Evolutionary conservation across 2,329 filamentous ascomycete species (phyloP), one percentile per base, ranked within the genome.

Genomic region (Sarocladiaceae sp.): DNA sequence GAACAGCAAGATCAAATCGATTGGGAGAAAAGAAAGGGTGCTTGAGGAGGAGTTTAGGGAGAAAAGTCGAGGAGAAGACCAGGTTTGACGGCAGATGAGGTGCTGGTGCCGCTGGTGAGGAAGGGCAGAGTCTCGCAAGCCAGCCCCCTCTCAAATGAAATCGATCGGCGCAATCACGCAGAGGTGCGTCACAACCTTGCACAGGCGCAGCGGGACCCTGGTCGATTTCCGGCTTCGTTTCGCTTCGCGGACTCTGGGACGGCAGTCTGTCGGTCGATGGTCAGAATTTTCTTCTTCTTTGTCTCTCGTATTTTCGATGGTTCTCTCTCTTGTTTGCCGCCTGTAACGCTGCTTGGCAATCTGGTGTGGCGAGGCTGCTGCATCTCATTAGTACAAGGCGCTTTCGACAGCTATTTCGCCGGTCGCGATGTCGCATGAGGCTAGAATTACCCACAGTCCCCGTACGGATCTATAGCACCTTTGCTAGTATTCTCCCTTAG

Each of bases 121-220:
- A 5, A 20, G 20, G 24, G 19, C 39, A 32, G 23, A 29, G 24
- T 3, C 23, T 24, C 35, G 23, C 21, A 15, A 18, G n/a, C 18
- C 40, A 29, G 40, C 40, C 40, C 40, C 40, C 24, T 29, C 37
- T 27, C 27, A 33, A 42, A 43, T 43, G 16, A 43, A 43, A 43
- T 43, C 40, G 40, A 43, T 43, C 40, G 40, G 29, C 40, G 40
- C 40, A 33, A 32, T 43, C 27, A 43, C 40, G 40, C 27, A 33
- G 26, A 33, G 15, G 26, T 43, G 26, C 40, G 26, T 43, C 40
- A 43, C 40, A 43, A 32, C 26, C 40, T 32, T 21, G 26, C 18
- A 33, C 40, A 41, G 37, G 37, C 37, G 37, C 23, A 27, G 37
- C 37, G 37, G 37, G 23, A 41, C 37, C 37, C 37, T 41, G 37